Evolutionary conservation across 2,329 filamentous ascomycete genomes (phyloP).

Genomic region (Amylocarpus encephaloides): DNA sequence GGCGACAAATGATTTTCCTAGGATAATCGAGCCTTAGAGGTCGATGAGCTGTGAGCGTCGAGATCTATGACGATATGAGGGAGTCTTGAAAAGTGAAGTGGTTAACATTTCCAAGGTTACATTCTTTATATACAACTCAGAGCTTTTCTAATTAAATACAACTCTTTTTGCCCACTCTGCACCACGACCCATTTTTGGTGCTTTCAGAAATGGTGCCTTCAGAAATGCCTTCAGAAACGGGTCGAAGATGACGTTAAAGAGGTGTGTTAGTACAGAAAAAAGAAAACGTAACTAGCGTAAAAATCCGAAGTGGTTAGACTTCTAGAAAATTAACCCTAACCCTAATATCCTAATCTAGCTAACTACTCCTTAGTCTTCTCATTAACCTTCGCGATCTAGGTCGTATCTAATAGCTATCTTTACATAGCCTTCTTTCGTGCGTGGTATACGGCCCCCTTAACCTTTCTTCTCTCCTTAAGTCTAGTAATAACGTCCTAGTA

Average conservation of each 20-base stretch:
- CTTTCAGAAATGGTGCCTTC: too few species aligned
- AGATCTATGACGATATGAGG: too few species aligned
- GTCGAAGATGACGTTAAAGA: constrained; percentile 32
- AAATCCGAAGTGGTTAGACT: constrained; percentile 15
- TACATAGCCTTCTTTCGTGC: constrained; percentile 97
- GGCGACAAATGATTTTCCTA: too few species aligned
- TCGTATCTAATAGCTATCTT: constrained; percentile 84
- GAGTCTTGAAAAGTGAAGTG: too few species aligned
- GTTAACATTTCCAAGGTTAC: too few species aligned
- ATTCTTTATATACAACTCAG: too few species aligned
- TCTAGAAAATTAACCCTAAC: constrained; percentile 23
- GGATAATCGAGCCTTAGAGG: too few species aligned
- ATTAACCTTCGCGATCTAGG: constrained; percentile 86
- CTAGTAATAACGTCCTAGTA: constrained; percentile 99
- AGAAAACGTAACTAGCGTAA: constrained; percentile 23
- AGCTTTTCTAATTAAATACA: too few species aligned
- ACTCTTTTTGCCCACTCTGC: too few species aligned
- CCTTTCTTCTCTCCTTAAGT: constrained; percentile 99
- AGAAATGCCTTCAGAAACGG: constrained; percentile 23
- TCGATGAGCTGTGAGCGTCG: too few species aligned
- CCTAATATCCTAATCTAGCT: constrained; percentile 86
- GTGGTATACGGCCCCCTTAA: constrained; percentile 99
- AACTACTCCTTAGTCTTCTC: constrained; percentile 83
- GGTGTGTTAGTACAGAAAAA: constrained; percentile 20
- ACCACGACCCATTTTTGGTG: too few species aligned